Evolutionary conservation across 768 basidiomycete species (phyloP).

Genomic region (Phanerochaete carnosa): DNA sequence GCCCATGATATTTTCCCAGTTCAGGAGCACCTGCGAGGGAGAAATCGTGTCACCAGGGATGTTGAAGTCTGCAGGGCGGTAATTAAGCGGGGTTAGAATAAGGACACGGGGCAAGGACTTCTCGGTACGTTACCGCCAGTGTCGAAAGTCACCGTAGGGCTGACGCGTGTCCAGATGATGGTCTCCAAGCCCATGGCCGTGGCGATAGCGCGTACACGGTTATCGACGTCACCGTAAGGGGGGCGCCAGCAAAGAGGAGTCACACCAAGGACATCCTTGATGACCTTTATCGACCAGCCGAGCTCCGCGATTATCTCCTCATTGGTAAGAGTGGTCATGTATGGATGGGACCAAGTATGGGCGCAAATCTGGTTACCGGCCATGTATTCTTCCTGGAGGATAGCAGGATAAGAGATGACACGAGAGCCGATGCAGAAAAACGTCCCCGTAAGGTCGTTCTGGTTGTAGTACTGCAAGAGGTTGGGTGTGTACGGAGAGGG

Average conservation of each 20-base stretch:
- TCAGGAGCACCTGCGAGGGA: conserved; percentile 58
- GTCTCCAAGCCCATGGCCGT: conserved; percentile 79
- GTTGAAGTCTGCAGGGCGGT: conserved; percentile 60
- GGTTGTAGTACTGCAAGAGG: conserved; percentile 66
- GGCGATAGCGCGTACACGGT: conserved; percentile 84
- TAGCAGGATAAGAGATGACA: conserved; percentile 63
- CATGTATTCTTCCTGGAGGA: conserved; percentile 76
- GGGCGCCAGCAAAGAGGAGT: conserved; percentile 80
- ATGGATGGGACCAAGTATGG: conserved; percentile 71
- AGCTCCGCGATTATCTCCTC: conserved; percentile 85
- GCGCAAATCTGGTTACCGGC: conserved; percentile 73
- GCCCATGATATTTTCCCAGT: conserved; percentile 71
- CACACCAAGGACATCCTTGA: conserved; percentile 77
- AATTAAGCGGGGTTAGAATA: background rate
- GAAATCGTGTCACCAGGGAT: conserved; percentile 62
- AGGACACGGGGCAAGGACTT: background rate
- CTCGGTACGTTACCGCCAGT: conserved; percentile 47
- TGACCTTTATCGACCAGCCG: conserved; percentile 83
- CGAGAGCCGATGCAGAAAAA: conserved; percentile 90
- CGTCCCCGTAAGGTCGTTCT: conserved; percentile 66
- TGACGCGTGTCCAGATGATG: conserved; percentile 81
- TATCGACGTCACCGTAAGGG: conserved; percentile 79
- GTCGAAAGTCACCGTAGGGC: conserved; percentile 61
- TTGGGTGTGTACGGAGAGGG: conserved; percentile 76
- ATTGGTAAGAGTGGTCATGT: conserved; percentile 70